phyloP scores from a whole-genome alignment of 441 rosid species.

The Capsella rubella region DNA sequence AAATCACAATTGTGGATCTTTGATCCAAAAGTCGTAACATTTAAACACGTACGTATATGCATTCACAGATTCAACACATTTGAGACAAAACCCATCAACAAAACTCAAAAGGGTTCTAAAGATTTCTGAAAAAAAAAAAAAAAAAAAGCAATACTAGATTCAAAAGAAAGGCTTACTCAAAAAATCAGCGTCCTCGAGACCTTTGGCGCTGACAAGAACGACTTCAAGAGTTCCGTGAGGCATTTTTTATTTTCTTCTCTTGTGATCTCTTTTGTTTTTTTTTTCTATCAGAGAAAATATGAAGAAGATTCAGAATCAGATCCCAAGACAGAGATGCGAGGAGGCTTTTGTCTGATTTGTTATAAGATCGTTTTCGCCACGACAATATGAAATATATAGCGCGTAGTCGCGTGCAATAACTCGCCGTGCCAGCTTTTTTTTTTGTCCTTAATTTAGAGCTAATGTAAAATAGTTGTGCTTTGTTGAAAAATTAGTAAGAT shows the following conservation, averaged over 20 bases:
- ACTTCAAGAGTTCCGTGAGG: conserved; percentile 61
- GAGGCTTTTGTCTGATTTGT: conserved; percentile 42
- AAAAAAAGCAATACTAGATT: background rate
- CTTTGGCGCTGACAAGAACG: conserved; percentile 63
- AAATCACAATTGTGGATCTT: conserved; percentile 3
- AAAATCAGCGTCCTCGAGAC: conserved; percentile 54
- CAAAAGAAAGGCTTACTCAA: conserved; percentile 41
- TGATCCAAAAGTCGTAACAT: conserved; percentile 19
- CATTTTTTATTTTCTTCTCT: conserved; percentile 33
- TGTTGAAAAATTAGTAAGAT: no score
- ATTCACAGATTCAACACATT: conserved; percentile 25
- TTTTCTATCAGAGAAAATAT: conserved; percentile 11
- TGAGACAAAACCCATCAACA: conserved; percentile 11
- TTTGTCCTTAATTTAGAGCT: no score
- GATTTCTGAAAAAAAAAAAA: background rate
- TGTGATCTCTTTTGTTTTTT: background rate
- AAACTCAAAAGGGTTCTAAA: conserved; percentile 13
- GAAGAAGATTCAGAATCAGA: conserved; percentile 44
- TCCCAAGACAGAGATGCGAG: conserved; percentile 38
- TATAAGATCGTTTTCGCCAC: conserved; percentile 32
- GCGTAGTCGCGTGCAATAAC: background rate
- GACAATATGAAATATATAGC: conserved; percentile 20
- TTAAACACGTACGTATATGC: conserved; percentile 9
- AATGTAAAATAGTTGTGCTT: no score
- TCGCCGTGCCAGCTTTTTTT: no score